Evolutionary conservation across 1,284 basidiomycete species (phyloP).

Genomic region (Ceratobasidium sp.): DNA sequence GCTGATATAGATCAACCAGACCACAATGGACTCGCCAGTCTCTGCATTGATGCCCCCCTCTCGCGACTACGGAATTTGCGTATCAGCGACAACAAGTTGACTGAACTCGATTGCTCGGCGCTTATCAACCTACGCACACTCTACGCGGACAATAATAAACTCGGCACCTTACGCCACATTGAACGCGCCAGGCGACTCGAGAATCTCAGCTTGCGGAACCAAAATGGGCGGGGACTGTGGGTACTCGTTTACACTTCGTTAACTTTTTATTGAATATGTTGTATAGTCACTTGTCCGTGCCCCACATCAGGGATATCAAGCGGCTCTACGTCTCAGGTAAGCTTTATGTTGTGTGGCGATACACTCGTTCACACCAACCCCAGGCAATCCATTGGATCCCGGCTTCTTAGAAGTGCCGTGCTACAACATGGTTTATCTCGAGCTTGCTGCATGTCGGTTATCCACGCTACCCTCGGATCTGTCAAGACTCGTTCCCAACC

Average conservation of each 20-base stretch:
- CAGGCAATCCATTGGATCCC: slow-evolving; percentile 50
- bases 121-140: slow-evolving; percentile 84
- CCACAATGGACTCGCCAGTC: slow-evolving; percentile 14
- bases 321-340: slow-evolving; percentile 91
- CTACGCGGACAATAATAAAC: slow-evolving; percentile 87
- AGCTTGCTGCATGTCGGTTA: slow-evolving; percentile 89
- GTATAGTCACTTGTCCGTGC: slow-evolving; percentile 55
- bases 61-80: slow-evolving; percentile 81
- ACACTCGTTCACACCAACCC: not conserved
- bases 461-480: slow-evolving; percentile 74
- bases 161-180: slow-evolving; percentile 62
- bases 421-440: slow-evolving; percentile 91
- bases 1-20: slow-evolving; percentile 46
- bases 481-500: slow-evolving; percentile 75
- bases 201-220: slow-evolving; percentile 90
- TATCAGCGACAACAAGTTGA: slow-evolving; percentile 81
- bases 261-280: not conserved
- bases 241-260: slow-evolving; percentile 49
- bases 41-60: slow-evolving; percentile 60
- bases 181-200: slow-evolving; percentile 74
- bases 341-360: slow-evolving; percentile 47
- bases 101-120: slow-evolving; percentile 68
- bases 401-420: slow-evolving; percentile 66
- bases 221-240: slow-evolving; percentile 76
- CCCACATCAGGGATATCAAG: slow-evolving; percentile 87